These are phyloP conservation scores for Leccinum variicolor DNA, from an alignment of 768 basidiomycete genomes.

Conservation along the genomic window DNA sequence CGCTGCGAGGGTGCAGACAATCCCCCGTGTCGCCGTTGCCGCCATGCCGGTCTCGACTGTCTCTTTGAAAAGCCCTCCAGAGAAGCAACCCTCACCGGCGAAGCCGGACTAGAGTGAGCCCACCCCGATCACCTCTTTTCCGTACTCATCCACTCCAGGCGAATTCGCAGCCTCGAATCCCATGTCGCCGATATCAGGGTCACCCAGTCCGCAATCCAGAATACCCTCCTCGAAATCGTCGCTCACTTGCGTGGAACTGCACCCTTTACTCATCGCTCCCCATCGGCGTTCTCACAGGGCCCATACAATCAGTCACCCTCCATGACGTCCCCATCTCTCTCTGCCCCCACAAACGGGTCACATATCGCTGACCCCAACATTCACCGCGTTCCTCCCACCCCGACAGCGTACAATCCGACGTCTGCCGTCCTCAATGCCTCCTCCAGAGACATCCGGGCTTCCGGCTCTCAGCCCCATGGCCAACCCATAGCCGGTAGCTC, in stretches of 20 bases:
- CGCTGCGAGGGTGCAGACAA: conserved; percentile 95
- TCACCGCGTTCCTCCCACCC: conserved; percentile 30
- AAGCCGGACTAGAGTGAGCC: conserved; percentile 85
- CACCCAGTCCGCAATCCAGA: conserved; percentile 73
- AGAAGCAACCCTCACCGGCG: conserved; percentile 83
- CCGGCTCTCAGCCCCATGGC: conserved; percentile 33
- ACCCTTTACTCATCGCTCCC: conserved; percentile 54
- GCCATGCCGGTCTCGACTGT: conserved; percentile 86
- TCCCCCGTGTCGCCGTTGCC: conserved; percentile 93
- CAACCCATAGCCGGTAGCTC: conserved; percentile 39
- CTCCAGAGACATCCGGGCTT: conserved; percentile 32
- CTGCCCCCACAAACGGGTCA: conserved; percentile 38
- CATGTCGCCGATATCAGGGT: conserved; percentile 83
- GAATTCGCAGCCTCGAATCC: conserved; percentile 83
- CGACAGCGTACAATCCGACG: conserved; percentile 25
- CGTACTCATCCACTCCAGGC: conserved; percentile 45
- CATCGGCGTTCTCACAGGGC: conserved; percentile 48
- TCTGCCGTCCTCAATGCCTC: conserved; percentile 23
- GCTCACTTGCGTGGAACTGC: conserved; percentile 63
- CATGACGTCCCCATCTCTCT: conserved; percentile 45
- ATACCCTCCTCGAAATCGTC: conserved; percentile 75
- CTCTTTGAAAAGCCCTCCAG: conserved; percentile 92
- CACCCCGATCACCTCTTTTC: neutral
- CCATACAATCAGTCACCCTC: conserved; percentile 68
- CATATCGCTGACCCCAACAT: conserved; percentile 22